These are phyloP conservation scores for Spathaspora sp. DNA, from an alignment of 805 yeast genomes.

Conservation along the genomic window DNA sequence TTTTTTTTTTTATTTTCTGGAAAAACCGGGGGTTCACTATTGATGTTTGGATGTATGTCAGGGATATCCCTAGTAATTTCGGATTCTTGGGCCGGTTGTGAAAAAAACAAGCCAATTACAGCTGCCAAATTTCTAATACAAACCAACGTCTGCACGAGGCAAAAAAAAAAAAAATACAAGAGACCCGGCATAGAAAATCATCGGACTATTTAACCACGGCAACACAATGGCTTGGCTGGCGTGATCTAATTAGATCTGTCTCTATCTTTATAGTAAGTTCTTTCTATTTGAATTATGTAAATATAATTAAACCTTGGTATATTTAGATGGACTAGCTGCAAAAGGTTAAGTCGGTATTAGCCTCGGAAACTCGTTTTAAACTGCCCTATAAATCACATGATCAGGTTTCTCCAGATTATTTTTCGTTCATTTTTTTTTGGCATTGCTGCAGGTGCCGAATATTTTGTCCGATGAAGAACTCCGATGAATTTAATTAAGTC, in stretches of 20 bases:
- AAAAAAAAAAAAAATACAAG: not conserved
- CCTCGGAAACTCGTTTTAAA: not conserved
- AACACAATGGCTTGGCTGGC: no score
- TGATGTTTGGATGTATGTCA: conserved; percentile 1
- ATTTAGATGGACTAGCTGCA: no score
- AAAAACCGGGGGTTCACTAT: not conserved
- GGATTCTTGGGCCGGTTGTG: not conserved
- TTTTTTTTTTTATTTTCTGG: not conserved
- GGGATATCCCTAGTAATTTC: not conserved
- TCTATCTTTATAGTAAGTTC: not conserved
- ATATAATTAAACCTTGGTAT: no score
- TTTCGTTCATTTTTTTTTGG: not conserved
- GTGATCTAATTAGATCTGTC: not conserved
- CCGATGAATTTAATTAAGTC: not conserved
- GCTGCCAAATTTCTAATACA: conserved; percentile 1
- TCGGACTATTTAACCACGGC: not conserved
- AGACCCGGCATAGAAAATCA: not conserved
- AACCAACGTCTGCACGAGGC: not conserved
- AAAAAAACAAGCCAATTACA: not conserved
- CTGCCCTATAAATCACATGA: not conserved
- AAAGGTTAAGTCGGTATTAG: no score
- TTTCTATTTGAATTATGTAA: no score
- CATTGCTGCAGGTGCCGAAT: not conserved
- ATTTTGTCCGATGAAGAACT: not conserved
- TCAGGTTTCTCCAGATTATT: not conserved